phyloP scores from a whole-genome alignment of 495 filamentous ascomycete genomes.

The Penicillium arizonense region DNA sequence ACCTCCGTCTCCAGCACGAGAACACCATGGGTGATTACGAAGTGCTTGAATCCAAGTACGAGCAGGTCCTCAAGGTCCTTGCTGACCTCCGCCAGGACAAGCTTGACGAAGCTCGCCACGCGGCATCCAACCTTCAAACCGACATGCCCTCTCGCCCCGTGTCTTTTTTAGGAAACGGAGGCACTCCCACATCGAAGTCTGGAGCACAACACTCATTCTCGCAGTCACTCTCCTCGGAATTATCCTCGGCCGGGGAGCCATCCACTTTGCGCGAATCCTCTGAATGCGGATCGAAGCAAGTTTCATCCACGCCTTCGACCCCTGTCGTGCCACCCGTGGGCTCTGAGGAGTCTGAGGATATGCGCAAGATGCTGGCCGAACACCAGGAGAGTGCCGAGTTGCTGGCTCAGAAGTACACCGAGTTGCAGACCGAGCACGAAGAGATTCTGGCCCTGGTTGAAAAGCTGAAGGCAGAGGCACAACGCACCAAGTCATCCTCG shows the following conservation, averaged over 20 bases:
- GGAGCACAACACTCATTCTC: slow-evolving; percentile 81
- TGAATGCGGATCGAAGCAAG: slow-evolving; percentile 43
- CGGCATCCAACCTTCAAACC: slow-evolving; percentile 44
- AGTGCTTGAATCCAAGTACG: slow-evolving; percentile 81
- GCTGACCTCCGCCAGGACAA: slow-evolving; percentile 77
- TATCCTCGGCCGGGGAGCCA: slow-evolving; percentile 89
- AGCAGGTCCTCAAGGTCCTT: slow-evolving; percentile 78
- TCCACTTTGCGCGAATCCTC: slow-evolving; percentile 62
- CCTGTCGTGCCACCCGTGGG: slow-evolving; percentile 25
- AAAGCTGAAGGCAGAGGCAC: slow-evolving; percentile 80
- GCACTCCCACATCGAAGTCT: slow-evolving; percentile 65
- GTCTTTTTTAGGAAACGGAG: slow-evolving; percentile 91
- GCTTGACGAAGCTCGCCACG: slow-evolving; percentile 77
- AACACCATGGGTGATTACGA: slow-evolving; percentile 77
- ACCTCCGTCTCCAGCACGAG: slow-evolving; percentile 88
- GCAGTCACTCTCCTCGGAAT: slow-evolving; percentile 93
- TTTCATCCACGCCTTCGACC: slow-evolving; percentile 14
- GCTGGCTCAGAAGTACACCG: slow-evolving; percentile 73
- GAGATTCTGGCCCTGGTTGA: slow-evolving; percentile 82
- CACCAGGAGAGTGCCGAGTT: slow-evolving; percentile 71
- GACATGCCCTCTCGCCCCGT: slow-evolving; percentile 61
- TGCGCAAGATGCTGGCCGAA: slow-evolving; percentile 68
- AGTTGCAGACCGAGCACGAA: slow-evolving; percentile 77
- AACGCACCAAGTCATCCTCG: slow-evolving; percentile 66
- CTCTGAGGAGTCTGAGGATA: slow-evolving; percentile 63